Conservation (phyloP, 805 yeast genomes). For the Geotrichum ghanense region DNA sequence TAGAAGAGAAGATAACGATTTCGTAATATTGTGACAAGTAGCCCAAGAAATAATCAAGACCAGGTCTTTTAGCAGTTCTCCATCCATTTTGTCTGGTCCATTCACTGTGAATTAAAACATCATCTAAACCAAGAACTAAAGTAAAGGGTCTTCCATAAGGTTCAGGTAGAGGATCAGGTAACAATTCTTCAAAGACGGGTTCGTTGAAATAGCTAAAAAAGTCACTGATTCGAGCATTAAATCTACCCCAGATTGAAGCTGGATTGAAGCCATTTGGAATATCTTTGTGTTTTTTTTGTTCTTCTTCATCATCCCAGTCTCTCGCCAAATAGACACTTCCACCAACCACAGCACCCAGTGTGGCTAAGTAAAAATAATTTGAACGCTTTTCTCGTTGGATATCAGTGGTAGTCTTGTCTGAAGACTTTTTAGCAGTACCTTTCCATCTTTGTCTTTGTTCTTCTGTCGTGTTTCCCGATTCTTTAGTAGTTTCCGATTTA, state of each 20-base stretch:
- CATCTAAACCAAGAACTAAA: conserved; percentile 80
- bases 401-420: conserved; percentile 26
- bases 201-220: conserved; percentile 78
- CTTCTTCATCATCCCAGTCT: conserved; percentile 76
- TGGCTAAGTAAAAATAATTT: conserved; percentile 53
- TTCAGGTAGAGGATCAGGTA: conserved; percentile 88
- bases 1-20: conserved; percentile 80
- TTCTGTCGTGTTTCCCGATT: conserved; percentile 12
- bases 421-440: conserved; percentile 35
- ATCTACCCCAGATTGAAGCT: conserved; percentile 52
- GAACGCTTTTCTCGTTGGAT: conserved; percentile 71
- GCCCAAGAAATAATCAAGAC: conserved; percentile 91
- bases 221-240: conserved; percentile 58
- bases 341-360: conserved; percentile 36
- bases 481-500: conserved; percentile 20
- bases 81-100: conserved; percentile 92
- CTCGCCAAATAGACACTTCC: conserved; percentile 61
- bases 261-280: conserved; percentile 62
- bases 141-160: conserved; percentile 90
- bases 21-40: conserved; percentile 93
- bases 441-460: conserved; percentile 33
- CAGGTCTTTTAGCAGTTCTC: conserved; percentile 99
- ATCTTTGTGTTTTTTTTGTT: conserved; percentile 41
- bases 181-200: conserved; percentile 84
- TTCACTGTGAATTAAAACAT: conserved; percentile 76